Conservation (phyloP, 108 stramenopile genomes). For the Chaetoceros muelleri region DNA sequence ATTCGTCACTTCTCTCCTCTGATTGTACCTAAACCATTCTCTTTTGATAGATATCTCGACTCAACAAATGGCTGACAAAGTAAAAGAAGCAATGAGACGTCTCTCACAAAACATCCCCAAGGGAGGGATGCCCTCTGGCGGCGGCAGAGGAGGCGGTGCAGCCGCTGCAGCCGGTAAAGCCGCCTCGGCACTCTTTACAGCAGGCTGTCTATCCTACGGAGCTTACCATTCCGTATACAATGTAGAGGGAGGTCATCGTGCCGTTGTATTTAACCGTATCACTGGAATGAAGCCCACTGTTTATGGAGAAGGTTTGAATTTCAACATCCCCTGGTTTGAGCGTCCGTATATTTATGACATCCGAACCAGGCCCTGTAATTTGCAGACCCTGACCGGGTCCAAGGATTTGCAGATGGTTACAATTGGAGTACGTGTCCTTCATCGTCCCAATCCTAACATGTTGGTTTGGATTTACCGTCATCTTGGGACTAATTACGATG, state of each 20-base stretch:
- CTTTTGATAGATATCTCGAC: not conserved
- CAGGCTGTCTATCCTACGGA: constrained; percentile 79
- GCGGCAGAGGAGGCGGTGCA: constrained; percentile 52
- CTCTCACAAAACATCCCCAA: constrained; percentile 70
- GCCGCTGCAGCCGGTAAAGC: constrained; percentile 69
- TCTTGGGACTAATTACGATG: constrained; percentile 95
- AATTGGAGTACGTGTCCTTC: constrained; percentile 97
- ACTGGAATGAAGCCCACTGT: constrained; percentile 82
- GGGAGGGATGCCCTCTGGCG: constrained; percentile 51
- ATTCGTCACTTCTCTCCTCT: not conserved
- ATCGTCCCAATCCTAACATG: constrained; percentile 78
- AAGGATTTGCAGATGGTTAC: constrained; percentile 99
- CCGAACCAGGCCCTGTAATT: constrained; percentile 90
- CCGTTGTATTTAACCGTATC: constrained; percentile 93
- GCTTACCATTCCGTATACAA: constrained; percentile 90
- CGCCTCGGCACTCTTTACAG: constrained; percentile 52
- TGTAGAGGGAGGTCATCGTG: constrained; percentile 96
- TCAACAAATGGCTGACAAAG: constrained; percentile 58
- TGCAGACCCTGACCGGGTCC: constrained; percentile 92
- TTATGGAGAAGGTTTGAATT: constrained; percentile 94
- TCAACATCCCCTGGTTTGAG: constrained; percentile 98
- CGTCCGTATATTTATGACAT: constrained; percentile 93
- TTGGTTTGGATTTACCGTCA: constrained; percentile 93
- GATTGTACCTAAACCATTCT: not conserved
- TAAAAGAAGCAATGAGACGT: constrained; percentile 68